Evolutionary conservation across 1,139 yeast species (phyloP).

Genomic region (Nadsonia starkeyi-henricii): DNA sequence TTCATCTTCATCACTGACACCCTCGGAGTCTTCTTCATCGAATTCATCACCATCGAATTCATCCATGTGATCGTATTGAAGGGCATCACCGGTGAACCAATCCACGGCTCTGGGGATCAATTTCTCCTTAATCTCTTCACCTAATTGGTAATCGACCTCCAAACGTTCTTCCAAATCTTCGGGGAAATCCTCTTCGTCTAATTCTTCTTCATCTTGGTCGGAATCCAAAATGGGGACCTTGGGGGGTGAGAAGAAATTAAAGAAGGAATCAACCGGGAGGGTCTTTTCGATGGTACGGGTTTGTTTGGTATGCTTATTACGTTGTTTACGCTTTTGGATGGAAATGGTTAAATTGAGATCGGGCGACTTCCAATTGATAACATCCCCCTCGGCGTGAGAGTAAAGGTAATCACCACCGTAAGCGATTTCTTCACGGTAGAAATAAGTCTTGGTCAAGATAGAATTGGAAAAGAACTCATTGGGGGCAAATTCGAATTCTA

Average conservation of each 20-base stretch:
- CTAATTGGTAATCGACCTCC: constrained; percentile 88
- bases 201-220: constrained; percentile 32
- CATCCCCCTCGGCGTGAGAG: constrained; percentile 90
- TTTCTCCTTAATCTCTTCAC: constrained; percentile 93
- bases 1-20: constrained; percentile 34
- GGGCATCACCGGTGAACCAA: constrained; percentile 98
- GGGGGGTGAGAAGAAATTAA: constrained; percentile 93
- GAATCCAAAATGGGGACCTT: constrained; percentile 46
- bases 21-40: constrained; percentile 42
- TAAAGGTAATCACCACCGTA: constrained; percentile 93
- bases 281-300: constrained; percentile 92
- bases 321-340: constrained; percentile 91
- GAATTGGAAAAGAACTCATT: constrained; percentile 71
- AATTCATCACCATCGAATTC: constrained; percentile 37
- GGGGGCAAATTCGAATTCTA: constrained; percentile 63
- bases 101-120: constrained; percentile 92
- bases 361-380: constrained; percentile 70
- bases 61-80: constrained; percentile 35
- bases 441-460: constrained; percentile 69
- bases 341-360: constrained; percentile 73
- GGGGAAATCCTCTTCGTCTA: constrained; percentile 46
- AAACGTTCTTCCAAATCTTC: constrained; percentile 72
- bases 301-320: constrained; percentile 94
- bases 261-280: constrained; percentile 86
- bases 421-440: constrained; percentile 87